Percentiles rank a stretch among this genome's conserved stretches.
Evolutionary conservation across 129 eudicot species (phyloP).

Genomic region (Ambrosia trifida): DNA sequence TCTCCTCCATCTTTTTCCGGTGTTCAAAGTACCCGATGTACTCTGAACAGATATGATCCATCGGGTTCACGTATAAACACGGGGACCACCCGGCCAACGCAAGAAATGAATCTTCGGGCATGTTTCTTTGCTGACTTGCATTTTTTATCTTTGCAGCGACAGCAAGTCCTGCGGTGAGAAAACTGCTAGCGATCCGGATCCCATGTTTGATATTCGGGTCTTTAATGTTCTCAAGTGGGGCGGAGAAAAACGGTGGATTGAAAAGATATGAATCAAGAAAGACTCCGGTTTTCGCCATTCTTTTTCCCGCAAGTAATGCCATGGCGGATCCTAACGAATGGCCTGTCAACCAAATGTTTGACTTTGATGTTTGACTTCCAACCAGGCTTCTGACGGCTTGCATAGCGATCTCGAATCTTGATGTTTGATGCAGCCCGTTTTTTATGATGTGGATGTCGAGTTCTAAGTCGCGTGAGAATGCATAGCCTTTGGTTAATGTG

Average conservation of each 20-base stretch:
- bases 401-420: conserved; percentile 68
- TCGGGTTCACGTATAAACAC: conserved; percentile 68
- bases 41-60: conserved; percentile 81
- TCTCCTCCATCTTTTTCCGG: conserved; percentile 80
- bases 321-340: conserved; percentile 93
- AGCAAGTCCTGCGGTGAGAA: conserved; percentile 93
- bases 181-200: conserved; percentile 79
- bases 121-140: conserved; percentile 37
- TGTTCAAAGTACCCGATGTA: conserved; percentile 91
- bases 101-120: conserved; percentile 48
- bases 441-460: conserved; percentile 65
- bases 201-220: conserved; percentile 73
- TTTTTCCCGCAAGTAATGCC: conserved; percentile 87
- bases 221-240: conserved; percentile 83
- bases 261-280: conserved; percentile 75
- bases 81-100: conserved; percentile 73
- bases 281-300: conserved; percentile 63
- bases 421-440: conserved; percentile 72
- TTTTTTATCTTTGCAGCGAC: conserved; percentile 49
- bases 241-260: conserved; percentile 86
- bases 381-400: conserved; percentile 62
- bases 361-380: conserved; percentile 41
- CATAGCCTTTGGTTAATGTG: conserved; percentile 70
- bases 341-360: conserved; percentile 79
- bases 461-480: conserved; percentile 67